Percentiles rank a stretch among this genome's conserved stretches.
Conservation (phyloP, 352 stramenopile species). For the Phytophthora hibernalis region DNA sequence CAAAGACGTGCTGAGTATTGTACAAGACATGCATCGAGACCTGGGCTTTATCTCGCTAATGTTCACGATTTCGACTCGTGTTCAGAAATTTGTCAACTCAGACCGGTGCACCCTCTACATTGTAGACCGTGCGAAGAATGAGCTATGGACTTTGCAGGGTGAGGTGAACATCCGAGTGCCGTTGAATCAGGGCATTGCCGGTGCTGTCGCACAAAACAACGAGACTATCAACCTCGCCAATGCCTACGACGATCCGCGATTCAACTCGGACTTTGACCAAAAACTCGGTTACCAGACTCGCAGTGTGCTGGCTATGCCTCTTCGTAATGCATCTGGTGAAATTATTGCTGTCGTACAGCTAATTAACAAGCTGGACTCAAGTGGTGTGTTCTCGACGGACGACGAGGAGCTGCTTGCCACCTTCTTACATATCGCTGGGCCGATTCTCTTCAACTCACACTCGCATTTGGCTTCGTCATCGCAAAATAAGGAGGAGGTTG, state of each 20-base stretch:
- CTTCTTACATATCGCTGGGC: slow-evolving; percentile 90
- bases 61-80: slow-evolving; percentile 92
- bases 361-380: slow-evolving; percentile 87
- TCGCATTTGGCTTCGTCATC: slow-evolving; percentile 65
- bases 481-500: slow-evolving; percentile 49
- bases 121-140: slow-evolving; percentile 87
- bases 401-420: slow-evolving; percentile 88
- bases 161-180: slow-evolving; percentile 91
- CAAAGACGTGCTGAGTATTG: slow-evolving; percentile 87
- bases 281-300: slow-evolving; percentile 89
- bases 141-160: slow-evolving; percentile 92
- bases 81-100: slow-evolving; percentile 88
- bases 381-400: slow-evolving; percentile 80
- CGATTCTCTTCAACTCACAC: slow-evolving; percentile 89
- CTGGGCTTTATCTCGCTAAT: slow-evolving; percentile 91
- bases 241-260: slow-evolving; percentile 88
- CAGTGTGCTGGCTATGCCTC: slow-evolving; percentile 89
- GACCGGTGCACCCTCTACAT: slow-evolving; percentile 95
- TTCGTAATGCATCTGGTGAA: slow-evolving; percentile 74
- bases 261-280: slow-evolving; percentile 92
- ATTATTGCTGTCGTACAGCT: slow-evolving; percentile 90
- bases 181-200: slow-evolving; percentile 87
- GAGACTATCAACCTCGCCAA: slow-evolving; percentile 84
- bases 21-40: slow-evolving; percentile 92
- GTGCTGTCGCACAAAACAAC: slow-evolving; percentile 75